phyloP scores from a whole-genome alignment of 2,329 filamentous ascomycete genomes.

The Sporothrix pallida region DNA sequence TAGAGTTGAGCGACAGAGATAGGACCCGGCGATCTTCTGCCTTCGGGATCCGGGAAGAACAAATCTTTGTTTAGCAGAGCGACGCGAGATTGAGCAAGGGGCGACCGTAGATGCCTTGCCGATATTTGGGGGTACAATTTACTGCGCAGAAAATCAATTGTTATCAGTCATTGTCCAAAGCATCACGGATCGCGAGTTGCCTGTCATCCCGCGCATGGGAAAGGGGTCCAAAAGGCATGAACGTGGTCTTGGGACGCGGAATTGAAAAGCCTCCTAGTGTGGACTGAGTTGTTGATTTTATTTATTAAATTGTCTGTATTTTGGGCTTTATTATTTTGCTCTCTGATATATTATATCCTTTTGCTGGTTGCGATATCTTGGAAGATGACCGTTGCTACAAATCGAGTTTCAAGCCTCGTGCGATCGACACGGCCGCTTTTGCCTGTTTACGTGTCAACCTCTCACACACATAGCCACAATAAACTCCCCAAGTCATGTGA shows the following conservation, averaged over 20 bases:
- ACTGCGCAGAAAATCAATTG: neutral
- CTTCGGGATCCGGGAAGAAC: slow-evolving; percentile 11
- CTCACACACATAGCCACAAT: neutral
- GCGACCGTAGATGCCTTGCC: too few species aligned
- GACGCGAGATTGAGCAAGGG: neutral
- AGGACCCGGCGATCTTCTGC: slow-evolving; percentile 1
- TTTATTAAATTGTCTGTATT: neutral
- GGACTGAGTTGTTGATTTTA: neutral
- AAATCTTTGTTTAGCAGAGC: neutral
- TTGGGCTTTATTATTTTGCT: neutral
- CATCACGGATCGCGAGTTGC: neutral
- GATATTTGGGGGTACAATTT: neutral
- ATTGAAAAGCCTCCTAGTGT: neutral
- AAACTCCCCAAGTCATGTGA: neutral
- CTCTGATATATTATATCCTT: neutral
- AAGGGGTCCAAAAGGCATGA: slow-evolving; percentile 10
- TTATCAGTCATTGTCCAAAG: neutral
- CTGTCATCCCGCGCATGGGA: neutral
- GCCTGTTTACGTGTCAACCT: slow-evolving; percentile 1
- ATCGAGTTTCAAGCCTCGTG: slow-evolving; percentile 29
- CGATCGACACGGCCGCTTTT: slow-evolving; percentile 28
- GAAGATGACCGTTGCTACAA: neutral
- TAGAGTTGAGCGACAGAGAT: slow-evolving; percentile 5
- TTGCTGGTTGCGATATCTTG: neutral
- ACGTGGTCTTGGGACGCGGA: neutral